These are phyloP conservation scores for Tulasnella sp. DNA, from an alignment of 768 basidiomycete species.

Conservation along the genomic window DNA sequence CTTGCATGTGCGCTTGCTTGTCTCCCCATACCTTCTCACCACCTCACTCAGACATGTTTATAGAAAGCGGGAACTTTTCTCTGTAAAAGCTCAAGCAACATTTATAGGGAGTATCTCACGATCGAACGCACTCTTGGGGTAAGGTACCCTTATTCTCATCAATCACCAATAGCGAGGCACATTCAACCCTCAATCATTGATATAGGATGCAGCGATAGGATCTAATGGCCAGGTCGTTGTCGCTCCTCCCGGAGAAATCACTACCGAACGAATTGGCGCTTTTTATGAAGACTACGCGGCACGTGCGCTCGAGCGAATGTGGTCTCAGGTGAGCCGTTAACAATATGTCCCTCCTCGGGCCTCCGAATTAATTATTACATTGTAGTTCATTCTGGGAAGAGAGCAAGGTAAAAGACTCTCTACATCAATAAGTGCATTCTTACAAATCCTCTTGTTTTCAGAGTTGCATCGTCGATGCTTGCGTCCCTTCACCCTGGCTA, in stretches of 20 bases:
- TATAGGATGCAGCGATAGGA: neutral
- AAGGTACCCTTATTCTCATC: neutral
- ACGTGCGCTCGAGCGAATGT: neutral
- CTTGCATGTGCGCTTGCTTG: neutral
- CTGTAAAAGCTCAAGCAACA: neutral
- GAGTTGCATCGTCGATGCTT: neutral
- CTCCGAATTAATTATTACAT: too few species aligned
- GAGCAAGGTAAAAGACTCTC: too few species aligned
- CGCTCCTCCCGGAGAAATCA: neutral
- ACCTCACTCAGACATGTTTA: neutral
- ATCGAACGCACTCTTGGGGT: neutral
- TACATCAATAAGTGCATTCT: too few species aligned
- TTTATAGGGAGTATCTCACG: neutral
- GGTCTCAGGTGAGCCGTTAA: neutral
- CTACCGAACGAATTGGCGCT: too few species aligned
- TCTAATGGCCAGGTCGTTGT: neutral
- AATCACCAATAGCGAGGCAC: neutral
- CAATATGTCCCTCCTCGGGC: too few species aligned
- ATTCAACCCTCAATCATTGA: neutral
- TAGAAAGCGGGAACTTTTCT: neutral
- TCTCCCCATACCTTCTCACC: neutral
- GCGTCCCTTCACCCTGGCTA: neutral
- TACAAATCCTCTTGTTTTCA: neutral
- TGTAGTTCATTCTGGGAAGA: too few species aligned
- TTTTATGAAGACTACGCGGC: too few species aligned